Evolutionary conservation across 352 stramenopile genomes (phyloP).

Genomic region (Globisporangium ultimum): DNA sequence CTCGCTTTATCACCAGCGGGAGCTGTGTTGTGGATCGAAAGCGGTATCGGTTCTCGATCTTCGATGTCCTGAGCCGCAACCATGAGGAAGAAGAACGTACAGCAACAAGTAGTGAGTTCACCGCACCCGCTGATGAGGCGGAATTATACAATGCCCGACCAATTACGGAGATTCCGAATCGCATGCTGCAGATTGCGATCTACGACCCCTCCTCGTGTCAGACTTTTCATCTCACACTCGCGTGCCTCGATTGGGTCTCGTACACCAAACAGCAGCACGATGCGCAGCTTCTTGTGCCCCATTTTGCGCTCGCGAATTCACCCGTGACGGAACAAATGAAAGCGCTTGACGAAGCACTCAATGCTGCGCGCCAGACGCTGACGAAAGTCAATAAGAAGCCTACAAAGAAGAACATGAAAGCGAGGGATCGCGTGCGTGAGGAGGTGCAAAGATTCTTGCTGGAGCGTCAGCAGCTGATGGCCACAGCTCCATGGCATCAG

Average conservation of each 20-base stretch:
- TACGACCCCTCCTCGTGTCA: slow-evolving; percentile 29
- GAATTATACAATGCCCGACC: not conserved
- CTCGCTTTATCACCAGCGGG: slow-evolving; percentile 19
- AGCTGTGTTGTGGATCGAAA: slow-evolving; percentile 20
- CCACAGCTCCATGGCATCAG: slow-evolving; percentile 26
- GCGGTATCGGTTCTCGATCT: slow-evolving; percentile 31
- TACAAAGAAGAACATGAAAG: slow-evolving; percentile 31
- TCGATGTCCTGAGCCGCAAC: slow-evolving; percentile 6
- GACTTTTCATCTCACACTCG: slow-evolving; percentile 17
- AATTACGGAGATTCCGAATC: not conserved
- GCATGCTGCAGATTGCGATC: slow-evolving; percentile 31
- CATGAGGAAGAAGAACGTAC: not conserved
- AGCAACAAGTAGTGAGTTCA: not conserved
- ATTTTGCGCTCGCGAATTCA: slow-evolving; percentile 27
- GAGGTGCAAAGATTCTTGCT: slow-evolving; percentile 16
- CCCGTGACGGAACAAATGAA: slow-evolving; percentile 5
- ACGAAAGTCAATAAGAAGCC: slow-evolving; percentile 7
- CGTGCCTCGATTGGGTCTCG: slow-evolving; percentile 35
- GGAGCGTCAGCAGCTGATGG: slow-evolving; percentile 21
- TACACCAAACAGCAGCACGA: slow-evolving; percentile 41
- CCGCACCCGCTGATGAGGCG: not conserved
- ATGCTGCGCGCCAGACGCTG: slow-evolving; percentile 5
- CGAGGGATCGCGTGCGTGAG: slow-evolving; percentile 16
- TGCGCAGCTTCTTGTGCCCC: slow-evolving; percentile 30
- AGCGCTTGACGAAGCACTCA: slow-evolving; percentile 12